Base-by-base conservation (phyloP, 257 asterid genomes). In the Eustoma russellianum region DNA sequence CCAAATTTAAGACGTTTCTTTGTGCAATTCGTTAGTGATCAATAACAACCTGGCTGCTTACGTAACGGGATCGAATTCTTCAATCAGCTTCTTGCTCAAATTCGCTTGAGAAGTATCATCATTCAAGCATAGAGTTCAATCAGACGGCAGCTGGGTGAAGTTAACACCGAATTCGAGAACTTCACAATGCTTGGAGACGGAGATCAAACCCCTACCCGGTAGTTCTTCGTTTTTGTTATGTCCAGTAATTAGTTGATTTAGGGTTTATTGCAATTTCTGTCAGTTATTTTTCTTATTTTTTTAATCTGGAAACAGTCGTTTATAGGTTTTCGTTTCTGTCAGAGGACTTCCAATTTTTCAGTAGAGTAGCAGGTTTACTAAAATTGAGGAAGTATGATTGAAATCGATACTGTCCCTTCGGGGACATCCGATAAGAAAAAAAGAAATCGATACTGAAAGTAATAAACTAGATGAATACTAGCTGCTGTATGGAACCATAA, bases 131-230 rank as follows among this genome's bases (percentile, higher is more conserved):
- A 2, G 30, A 24, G 3, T 24, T 24, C 30, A 2, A 24, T 2
- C 3, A 24, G 30, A 24, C 30, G 30, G 3, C 53, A 28, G 33
- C 41, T 17, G 35, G 15, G 46, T 16, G 33, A 43, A 43, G 15
- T 19, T 33, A 46, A 44, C 30, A 24, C 30, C 3, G 30, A 24
- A 24, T 24, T 24, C 30, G 43, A 8, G 13, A 46, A 18, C 14
- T 9, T 9, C 10, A 9, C 43, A 55, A 48, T 90, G 98, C 63
- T 82, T 46, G 83, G 76, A 50, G 83, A 77, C 72, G 72, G 76
- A 59, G 70, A 75, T 58, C 82, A 73, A 73, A 73, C 80, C 76
- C 98, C 94, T 18, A 72, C 68, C 67, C 81, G 96, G 98, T 90
- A 58, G 72, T 72, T 46, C 55, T 62, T 71, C 72, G 46, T 15